Conservation (phyloP, 75 land plant genomes). For the Cupressus sempervirens region DNA sequence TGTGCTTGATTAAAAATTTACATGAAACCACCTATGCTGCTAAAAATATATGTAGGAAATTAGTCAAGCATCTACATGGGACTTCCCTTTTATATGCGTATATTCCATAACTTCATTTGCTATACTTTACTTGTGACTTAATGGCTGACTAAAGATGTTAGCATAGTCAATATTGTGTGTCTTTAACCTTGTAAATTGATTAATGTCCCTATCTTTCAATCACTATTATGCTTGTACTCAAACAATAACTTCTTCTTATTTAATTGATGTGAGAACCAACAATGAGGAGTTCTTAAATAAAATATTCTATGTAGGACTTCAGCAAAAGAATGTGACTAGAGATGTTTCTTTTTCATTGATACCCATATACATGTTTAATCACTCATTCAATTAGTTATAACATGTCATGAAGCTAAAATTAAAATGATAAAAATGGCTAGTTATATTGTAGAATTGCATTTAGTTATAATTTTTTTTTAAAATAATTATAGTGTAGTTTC, state of each 20-base stretch:
- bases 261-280: conserved; percentile 96
- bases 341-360: conserved; percentile 38
- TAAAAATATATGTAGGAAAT: too few species aligned
- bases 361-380: background rate
- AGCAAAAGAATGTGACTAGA: conserved; percentile 71
- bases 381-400: background rate
- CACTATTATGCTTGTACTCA: background rate
- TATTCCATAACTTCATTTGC: background rate
- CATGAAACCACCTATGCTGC: too few species aligned
- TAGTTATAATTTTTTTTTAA: too few species aligned
- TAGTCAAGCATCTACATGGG: too few species aligned
- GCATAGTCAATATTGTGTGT: background rate
- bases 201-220: background rate
- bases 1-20: too few species aligned
- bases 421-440: too few species aligned
- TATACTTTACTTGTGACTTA: background rate
- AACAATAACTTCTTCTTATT: conserved; percentile 83
- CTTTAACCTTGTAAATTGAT: conserved; percentile 6
- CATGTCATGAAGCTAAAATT: background rate
- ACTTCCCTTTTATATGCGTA: too few species aligned
- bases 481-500: too few species aligned
- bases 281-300: conserved; percentile 77
- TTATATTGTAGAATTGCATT: too few species aligned
- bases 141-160: background rate
- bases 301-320: conserved; percentile 84